Base-by-base conservation (phyloP, 306 rosid genomes). In the Prosopis cineraria region DNA sequence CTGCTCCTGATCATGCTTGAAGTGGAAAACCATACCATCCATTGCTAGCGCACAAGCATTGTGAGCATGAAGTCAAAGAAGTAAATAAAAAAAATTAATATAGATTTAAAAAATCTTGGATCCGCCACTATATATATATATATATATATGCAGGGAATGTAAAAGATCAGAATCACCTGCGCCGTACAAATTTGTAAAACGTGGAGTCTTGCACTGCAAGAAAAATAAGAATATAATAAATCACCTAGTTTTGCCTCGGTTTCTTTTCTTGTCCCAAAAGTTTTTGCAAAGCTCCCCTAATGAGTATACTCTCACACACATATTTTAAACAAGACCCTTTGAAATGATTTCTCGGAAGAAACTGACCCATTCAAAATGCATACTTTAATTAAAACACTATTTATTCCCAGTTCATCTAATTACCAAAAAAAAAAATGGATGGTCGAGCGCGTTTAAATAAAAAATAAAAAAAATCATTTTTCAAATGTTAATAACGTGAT, bases 261-360 rank as follows among this genome's bases (percentile, higher is more conserved):
- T 52, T 6, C 59, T 16, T 68, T 68, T 41, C 73, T 67, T 68
- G 73, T 25, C 55, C 6, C 73, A 13, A 41, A 68, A 41, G 24
- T 41, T 41, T 67, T 8, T n/a, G 20, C 50, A 67, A 0, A n/a
- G 25, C 56, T n/a, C 25, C n/a, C 25, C 0, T 20, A n/a, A n/a
- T 17, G 53, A 47, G 3, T 3, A n/a, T n/a, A n/a, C n/a, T n/a
- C n/a, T n/a, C n/a, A 17, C 53, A 17, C 53, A 47, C 58, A 50
- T 7, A 2, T 52, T 52, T 53, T 22, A 53, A 53, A 50, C 4
- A 50, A n/a, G 25, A 19, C 13, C 60, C 20, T 53, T 22, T 20
- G 13, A 53, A n/a, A 53, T 9, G 13, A 20, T 8, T 3, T 34
- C 44, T 19, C 17, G 5, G 19, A 19, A 36, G 69, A 34, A 64